These are phyloP conservation scores for Nicotiana otophora DNA, from an alignment of 257 asterid species.

Conservation along the genomic window DNA sequence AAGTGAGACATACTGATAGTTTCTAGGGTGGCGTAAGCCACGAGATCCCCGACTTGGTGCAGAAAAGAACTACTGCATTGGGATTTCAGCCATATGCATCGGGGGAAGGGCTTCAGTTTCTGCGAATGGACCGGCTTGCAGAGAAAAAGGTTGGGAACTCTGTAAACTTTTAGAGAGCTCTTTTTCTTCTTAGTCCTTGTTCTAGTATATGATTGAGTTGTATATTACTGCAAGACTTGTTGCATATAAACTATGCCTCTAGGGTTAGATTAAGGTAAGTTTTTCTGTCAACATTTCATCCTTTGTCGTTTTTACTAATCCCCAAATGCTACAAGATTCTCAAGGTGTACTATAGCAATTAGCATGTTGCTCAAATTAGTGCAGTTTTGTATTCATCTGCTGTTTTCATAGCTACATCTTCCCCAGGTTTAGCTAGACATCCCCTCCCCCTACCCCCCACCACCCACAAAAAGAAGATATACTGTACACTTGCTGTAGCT, in stretches of 20 bases:
- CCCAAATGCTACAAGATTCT: background rate
- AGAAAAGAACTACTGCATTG: background rate
- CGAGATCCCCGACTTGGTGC: background rate
- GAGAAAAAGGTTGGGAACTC: background rate
- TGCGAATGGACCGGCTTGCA: background rate
- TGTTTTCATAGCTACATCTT: background rate
- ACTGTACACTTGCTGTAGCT: too few relatives aligned
- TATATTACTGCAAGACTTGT: background rate
- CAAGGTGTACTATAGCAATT: background rate
- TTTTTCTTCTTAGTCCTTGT: background rate
- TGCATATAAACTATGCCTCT: background rate
- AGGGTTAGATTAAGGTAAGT: background rate
- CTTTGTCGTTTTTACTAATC: background rate
- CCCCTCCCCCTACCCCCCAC: too few relatives aligned
- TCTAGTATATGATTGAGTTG: background rate
- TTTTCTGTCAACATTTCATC: background rate
- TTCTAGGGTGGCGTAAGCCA: background rate
- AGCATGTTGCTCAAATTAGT: background rate
- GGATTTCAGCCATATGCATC: background rate
- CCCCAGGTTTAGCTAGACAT: background rate
- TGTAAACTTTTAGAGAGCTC: background rate
- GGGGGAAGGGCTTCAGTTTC: background rate
- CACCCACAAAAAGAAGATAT: too few relatives aligned
- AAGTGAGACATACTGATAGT: slow-evolving; percentile 1
- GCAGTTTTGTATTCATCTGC: background rate